Percentiles rank a stretch among this genome's conserved stretches.
Conservation (phyloP, 495 filamentous ascomycete genomes). For the Cairneyella variabilis region DNA sequence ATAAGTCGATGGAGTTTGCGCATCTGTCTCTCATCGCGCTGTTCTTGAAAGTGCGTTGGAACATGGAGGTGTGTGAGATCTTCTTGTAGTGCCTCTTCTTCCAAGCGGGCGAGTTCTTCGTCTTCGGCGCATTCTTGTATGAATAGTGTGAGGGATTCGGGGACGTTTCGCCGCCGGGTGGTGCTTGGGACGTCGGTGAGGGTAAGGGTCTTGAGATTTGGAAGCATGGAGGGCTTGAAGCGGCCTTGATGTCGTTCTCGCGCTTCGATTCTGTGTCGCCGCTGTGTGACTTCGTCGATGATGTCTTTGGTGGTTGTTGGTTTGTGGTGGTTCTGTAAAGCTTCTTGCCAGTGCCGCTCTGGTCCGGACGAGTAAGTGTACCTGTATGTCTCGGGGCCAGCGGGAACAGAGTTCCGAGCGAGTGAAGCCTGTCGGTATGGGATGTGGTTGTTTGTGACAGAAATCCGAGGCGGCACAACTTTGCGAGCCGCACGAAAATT, state of each 20-base stretch:
- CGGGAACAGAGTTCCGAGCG: background rate
- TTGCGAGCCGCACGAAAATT: too few species aligned
- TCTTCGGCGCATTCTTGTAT: constrained; percentile 59
- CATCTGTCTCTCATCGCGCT: constrained; percentile 42
- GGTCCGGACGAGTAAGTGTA: constrained; percentile 6
- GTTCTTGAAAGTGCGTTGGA: constrained; percentile 22
- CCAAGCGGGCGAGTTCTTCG: constrained; percentile 48
- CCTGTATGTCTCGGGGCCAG: constrained; percentile 6
- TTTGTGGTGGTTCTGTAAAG: background rate
- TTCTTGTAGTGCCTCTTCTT: constrained; percentile 41
- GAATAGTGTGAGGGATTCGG: constrained; percentile 49
- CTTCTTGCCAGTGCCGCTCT: constrained; percentile 4
- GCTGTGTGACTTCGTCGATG: constrained; percentile 12
- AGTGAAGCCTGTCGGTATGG: background rate
- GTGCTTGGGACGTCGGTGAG: constrained; percentile 58
- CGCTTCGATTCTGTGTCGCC: constrained; percentile 34
- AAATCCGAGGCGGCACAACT: background rate
- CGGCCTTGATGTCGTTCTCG: constrained; percentile 26
- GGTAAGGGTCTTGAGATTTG: constrained; percentile 51
- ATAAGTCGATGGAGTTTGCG: constrained; percentile 54
- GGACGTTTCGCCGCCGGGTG: constrained; percentile 36
- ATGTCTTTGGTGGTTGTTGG: constrained; percentile 4
- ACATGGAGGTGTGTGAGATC: constrained; percentile 6
- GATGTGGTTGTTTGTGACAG: background rate
- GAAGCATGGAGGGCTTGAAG: constrained; percentile 54